Conservation (phyloP, 345 rosid species). For the Angophora floribunda region DNA sequence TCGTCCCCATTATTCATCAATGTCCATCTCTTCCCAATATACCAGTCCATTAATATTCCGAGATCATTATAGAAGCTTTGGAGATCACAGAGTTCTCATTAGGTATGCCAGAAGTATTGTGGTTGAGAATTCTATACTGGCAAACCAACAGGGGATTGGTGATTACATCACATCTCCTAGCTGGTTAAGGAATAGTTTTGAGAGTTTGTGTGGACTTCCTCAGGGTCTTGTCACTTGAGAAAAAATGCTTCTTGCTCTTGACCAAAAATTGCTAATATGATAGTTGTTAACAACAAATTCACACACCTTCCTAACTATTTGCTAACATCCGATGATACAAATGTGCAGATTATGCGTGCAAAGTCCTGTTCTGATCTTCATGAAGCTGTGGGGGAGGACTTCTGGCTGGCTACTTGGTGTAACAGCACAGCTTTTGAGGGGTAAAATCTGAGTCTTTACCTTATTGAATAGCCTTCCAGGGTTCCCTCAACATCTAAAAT, state of each 20-base stretch:
- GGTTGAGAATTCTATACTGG: background rate
- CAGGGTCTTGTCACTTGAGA: background rate
- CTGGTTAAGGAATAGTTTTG: background rate
- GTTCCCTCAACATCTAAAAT: background rate
- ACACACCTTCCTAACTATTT: background rate
- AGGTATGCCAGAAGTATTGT: background rate
- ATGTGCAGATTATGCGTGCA: constrained; percentile 61
- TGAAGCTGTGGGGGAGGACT: constrained; percentile 82
- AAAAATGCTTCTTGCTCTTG: background rate
- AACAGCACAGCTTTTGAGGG: constrained; percentile 72
- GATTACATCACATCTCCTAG: background rate
- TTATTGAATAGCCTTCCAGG: background rate
- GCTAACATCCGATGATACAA: background rate
- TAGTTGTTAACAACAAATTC: background rate
- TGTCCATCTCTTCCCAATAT: background rate
- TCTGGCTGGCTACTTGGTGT: constrained; percentile 97
- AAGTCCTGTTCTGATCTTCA: constrained; percentile 74
- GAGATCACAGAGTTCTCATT: background rate
- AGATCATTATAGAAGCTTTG: background rate
- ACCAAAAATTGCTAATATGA: background rate
- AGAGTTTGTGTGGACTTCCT: background rate
- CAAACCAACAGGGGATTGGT: background rate
- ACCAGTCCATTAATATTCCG: background rate
- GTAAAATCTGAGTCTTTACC: constrained; percentile 20
- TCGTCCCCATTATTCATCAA: background rate